A percentile compares a stretch with the other conserved stretches of the same genome.
These are phyloP conservation scores for Leccinum broughii DNA, from an alignment of 768 basidiomycete genomes.

Conservation along the genomic window DNA sequence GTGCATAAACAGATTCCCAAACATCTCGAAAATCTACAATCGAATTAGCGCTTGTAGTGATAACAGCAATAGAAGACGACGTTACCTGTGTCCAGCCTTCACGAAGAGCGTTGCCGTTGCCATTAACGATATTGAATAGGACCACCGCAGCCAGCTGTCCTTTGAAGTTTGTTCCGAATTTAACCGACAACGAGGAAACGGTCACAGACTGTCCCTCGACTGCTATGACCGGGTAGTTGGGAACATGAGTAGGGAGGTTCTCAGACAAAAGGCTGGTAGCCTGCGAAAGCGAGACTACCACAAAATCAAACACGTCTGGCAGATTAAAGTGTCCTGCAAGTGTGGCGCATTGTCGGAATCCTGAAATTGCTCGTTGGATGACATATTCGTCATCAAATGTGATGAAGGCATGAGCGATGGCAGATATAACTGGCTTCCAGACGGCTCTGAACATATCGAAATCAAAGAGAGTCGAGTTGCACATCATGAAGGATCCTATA, in stretches of 20 bases:
- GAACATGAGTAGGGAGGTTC: conserved; percentile 63
- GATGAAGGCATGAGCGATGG: conserved; percentile 94
- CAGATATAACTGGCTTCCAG: conserved; percentile 93
- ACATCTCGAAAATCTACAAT: conserved; percentile 93
- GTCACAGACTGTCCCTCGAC: conserved; percentile 89
- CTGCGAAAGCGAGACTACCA: conserved; percentile 89
- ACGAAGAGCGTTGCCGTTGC: conserved; percentile 89
- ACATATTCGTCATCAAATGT: conserved; percentile 96
- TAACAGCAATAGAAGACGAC: not conserved
- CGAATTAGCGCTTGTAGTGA: conserved; percentile 3
- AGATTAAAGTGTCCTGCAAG: conserved; percentile 86
- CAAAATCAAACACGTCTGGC: conserved; percentile 96
- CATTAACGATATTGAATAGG: conserved; percentile 95
- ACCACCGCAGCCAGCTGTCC: conserved; percentile 96
- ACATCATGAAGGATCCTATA: conserved; percentile 57
- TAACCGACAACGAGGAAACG: conserved; percentile 88
- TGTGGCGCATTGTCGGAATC: conserved; percentile 96
- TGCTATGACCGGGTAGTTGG: conserved; percentile 86
- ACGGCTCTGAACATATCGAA: conserved; percentile 90
- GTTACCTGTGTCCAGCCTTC: conserved; percentile 92
- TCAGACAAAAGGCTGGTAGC: conserved; percentile 87
- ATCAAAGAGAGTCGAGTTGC: conserved; percentile 82
- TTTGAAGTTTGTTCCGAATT: conserved; percentile 93
- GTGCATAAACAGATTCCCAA: conserved; percentile 93
- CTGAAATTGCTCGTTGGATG: conserved; percentile 90